A percentile compares a stretch with the other conserved stretches of the same genome.
These are phyloP conservation scores for Colletotrichum sp. DNA, from an alignment of 2,329 filamentous ascomycete genomes.

Conservation along the genomic window DNA sequence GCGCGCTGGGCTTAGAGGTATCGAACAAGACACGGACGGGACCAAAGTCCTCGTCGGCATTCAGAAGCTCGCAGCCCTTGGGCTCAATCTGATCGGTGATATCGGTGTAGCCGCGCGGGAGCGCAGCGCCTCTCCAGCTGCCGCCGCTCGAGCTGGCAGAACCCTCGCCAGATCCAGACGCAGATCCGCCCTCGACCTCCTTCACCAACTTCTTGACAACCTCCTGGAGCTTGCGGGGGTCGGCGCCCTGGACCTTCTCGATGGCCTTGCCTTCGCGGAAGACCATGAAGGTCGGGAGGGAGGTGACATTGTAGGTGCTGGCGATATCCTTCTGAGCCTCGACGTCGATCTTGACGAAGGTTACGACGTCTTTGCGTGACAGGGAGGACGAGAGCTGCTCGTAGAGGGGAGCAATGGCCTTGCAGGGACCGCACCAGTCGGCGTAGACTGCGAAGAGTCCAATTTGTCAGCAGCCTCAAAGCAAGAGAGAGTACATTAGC, in stretches of 20 bases:
- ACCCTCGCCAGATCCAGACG: slow-evolving; percentile 42
- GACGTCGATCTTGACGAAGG: slow-evolving; percentile 87
- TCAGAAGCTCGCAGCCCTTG: slow-evolving; percentile 84
- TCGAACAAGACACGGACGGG: slow-evolving; percentile 77
- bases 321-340: slow-evolving; percentile 79
- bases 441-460: slow-evolving; percentile 72
- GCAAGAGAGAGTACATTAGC: not conserved
- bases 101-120: slow-evolving; percentile 83
- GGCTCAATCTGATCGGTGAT: slow-evolving; percentile 83
- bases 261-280: slow-evolving; percentile 75
- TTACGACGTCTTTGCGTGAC: slow-evolving; percentile 74
- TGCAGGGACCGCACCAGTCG: slow-evolving; percentile 86
- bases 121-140: slow-evolving; percentile 74
- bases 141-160: slow-evolving; percentile 48
- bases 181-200: slow-evolving; percentile 56
- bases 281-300: slow-evolving; percentile 91
- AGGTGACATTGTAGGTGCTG: slow-evolving; percentile 73
- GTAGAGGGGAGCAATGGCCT: slow-evolving; percentile 82
- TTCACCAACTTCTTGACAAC: slow-evolving; percentile 74
- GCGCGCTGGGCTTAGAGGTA: slow-evolving; percentile 66
- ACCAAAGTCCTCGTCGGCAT: slow-evolving; percentile 80
- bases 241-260: slow-evolving; percentile 75
- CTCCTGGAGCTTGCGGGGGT: slow-evolving; percentile 72
- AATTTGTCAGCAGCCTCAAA: slow-evolving; percentile 28
- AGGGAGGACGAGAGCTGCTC: slow-evolving; percentile 76